A percentile compares a stretch with the other conserved stretches of the same genome.
These are phyloP conservation scores for Podaxis rugospora DNA, from an alignment of 768 basidiomycete species.

Conservation along the genomic window DNA sequence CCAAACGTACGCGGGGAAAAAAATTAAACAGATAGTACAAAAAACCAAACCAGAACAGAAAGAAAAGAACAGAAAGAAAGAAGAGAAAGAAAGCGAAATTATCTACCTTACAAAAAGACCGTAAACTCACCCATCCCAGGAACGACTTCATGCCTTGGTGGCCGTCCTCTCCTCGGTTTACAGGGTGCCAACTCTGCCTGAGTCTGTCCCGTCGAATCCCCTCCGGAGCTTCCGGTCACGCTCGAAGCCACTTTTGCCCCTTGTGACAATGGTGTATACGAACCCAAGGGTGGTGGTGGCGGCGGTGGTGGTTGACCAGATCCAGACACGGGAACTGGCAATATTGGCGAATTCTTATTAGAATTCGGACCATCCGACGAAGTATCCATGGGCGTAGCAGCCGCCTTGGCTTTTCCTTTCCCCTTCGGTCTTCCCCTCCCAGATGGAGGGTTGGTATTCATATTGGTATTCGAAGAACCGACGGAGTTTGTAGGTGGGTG, in stretches of 20 bases:
- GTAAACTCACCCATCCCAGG: slow-evolving; percentile 11
- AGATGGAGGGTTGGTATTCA: background rate
- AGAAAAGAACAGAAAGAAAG: background rate
- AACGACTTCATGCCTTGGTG: slow-evolving; percentile 8
- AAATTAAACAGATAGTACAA: background rate
- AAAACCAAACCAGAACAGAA: background rate
- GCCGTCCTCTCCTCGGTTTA: slow-evolving; percentile 7
- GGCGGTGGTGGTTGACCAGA: background rate
- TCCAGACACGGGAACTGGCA: background rate
- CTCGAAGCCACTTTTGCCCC: background rate
- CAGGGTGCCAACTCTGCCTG: slow-evolving; percentile 3
- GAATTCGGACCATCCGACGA: background rate
- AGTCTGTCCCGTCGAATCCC: background rate
- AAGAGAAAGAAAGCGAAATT: background rate
- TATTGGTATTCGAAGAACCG: background rate
- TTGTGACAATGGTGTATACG: background rate
- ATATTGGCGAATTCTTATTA: background rate
- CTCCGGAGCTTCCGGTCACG: no score
- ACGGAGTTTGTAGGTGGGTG: background rate
- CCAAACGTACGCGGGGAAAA: background rate
- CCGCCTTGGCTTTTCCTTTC: background rate
- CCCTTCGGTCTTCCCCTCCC: slow-evolving; percentile 3
- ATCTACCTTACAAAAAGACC: slow-evolving; percentile 3
- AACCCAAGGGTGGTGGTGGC: no score
- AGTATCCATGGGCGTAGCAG: background rate